A percentile compares a stretch with the other conserved stretches of the same genome.
Conservation (phyloP, 768 basidiomycete genomes). For the Phaeotremella fagi region DNA sequence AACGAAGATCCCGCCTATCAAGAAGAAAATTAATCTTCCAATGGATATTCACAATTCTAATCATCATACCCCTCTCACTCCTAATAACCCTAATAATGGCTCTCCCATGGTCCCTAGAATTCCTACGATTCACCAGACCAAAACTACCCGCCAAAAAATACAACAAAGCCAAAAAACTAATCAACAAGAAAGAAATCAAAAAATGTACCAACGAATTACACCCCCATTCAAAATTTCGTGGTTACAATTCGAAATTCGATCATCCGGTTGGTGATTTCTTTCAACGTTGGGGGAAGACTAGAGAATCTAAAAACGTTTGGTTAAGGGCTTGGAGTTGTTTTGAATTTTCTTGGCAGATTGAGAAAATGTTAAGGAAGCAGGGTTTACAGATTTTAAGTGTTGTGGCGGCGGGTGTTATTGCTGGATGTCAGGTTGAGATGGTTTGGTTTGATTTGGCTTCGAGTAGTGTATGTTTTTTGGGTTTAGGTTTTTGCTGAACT, state of each 20-base stretch:
- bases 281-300: background rate
- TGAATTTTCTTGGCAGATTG: slow-evolving; percentile 12
- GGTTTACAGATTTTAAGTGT: slow-evolving; percentile 31
- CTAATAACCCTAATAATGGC: background rate
- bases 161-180: background rate
- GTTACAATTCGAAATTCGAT: background rate
- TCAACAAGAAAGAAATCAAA: background rate
- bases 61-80: background rate
- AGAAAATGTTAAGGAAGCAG: slow-evolving; percentile 16
- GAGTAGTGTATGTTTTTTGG: slow-evolving; percentile 13
- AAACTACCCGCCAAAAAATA: background rate
- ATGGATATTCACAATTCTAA: too few species aligned
- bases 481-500: background rate
- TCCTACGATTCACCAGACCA: background rate
- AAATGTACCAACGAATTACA: background rate
- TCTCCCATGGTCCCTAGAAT: background rate
- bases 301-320: background rate
- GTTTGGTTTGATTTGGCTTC: slow-evolving; percentile 14
- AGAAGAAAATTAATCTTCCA: too few species aligned
- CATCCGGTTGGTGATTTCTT: background rate
- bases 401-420: slow-evolving; percentile 16
- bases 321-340: slow-evolving; percentile 27
- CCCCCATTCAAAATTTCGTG: background rate
- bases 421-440: slow-evolving; percentile 22
- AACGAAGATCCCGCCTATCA: too few species aligned